phyloP scores from a whole-genome alignment of 768 basidiomycete genomes.

The Albatrellus ellisii region DNA sequence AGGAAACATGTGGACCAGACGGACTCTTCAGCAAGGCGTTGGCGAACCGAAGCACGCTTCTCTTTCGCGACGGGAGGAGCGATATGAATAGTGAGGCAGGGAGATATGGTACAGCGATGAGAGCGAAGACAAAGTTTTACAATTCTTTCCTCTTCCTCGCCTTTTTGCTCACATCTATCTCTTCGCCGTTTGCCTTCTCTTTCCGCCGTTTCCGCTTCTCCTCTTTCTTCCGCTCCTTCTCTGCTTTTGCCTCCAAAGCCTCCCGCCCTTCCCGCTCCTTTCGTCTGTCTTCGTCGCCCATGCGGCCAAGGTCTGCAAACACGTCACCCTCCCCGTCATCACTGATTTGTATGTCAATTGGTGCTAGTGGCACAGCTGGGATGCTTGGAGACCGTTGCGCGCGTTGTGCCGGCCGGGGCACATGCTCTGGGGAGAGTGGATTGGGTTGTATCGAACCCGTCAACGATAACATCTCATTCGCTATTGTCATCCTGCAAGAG shows the following conservation, averaged over 20 bases:
- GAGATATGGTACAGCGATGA: no score
- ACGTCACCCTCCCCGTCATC: conserved; percentile 20
- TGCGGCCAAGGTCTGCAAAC: conserved; percentile 20
- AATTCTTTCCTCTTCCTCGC: conserved; percentile 13
- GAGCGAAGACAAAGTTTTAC: no score
- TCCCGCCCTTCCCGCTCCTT: conserved; percentile 13
- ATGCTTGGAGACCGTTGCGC: conserved; percentile 15
- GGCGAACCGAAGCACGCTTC: no score
- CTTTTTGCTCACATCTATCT: conserved; percentile 15
- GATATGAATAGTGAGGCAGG: no score
- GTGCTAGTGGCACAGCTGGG: conserved; percentile 7
- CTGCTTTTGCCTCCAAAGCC: conserved; percentile 15
- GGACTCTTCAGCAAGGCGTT: no score
- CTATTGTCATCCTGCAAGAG: conserved; percentile 57
- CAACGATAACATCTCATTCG: conserved; percentile 88
- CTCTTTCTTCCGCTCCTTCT: conserved; percentile 13
- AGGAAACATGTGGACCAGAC: no score
- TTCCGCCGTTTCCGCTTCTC: conserved; percentile 16
- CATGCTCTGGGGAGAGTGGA: conserved; percentile 56
- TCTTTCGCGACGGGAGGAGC: no score
- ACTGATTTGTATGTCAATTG: conserved; percentile 16
- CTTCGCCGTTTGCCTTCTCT: conserved; percentile 17
- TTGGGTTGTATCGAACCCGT: conserved; percentile 71
- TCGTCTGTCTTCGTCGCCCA: conserved; percentile 18
- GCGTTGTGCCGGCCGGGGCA: conserved; percentile 21